A percentile compares a stretch with the other conserved stretches of the same genome.
Conservation (phyloP, 768 basidiomycete species). For the Strobilomyces echinocephalus region DNA sequence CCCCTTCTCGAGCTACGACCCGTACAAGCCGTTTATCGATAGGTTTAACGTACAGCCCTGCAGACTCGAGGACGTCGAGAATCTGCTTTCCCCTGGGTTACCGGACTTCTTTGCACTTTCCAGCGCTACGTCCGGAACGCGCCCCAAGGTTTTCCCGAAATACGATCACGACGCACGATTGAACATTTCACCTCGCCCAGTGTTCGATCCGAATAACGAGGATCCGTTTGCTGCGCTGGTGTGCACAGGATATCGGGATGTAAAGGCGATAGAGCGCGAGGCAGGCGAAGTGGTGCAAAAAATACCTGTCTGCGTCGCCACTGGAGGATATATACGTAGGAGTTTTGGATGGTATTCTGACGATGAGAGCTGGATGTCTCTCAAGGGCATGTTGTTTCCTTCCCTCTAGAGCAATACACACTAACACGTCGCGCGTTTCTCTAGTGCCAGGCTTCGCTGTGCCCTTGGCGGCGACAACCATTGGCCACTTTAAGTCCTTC, state of each 20-base stretch:
- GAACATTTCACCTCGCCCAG: background rate
- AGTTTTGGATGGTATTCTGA: slow-evolving; percentile 9
- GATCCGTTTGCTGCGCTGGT: background rate
- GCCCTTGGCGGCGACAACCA: slow-evolving; percentile 14
- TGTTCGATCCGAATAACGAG: background rate
- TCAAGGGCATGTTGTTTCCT: background rate
- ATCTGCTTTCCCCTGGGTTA: slow-evolving; percentile 19
- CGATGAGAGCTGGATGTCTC: slow-evolving; percentile 8
- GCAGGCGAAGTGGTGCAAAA: slow-evolving; percentile 1
- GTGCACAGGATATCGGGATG: slow-evolving; percentile 1
- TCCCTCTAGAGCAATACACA: background rate
- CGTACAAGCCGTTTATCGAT: slow-evolving; percentile 11
- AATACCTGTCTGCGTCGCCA: slow-evolving; percentile 5
- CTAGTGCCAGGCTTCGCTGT: slow-evolving; percentile 11
- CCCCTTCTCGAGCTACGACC: slow-evolving; percentile 9
- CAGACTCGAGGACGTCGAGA: slow-evolving; percentile 12
- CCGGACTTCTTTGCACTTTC: slow-evolving; percentile 9
- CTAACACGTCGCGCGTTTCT: background rate
- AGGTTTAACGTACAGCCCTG: slow-evolving; percentile 16
- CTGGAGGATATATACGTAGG: slow-evolving; percentile 1
- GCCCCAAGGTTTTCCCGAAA: slow-evolving; percentile 5
- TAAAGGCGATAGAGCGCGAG: slow-evolving; percentile 3
- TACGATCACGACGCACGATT: slow-evolving; percentile 1
- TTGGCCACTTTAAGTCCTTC: slow-evolving; percentile 13
- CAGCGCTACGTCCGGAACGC: slow-evolving; percentile 13